Conservation (phyloP, 331 rosid genomes). For the Quercus lobata region DNA sequence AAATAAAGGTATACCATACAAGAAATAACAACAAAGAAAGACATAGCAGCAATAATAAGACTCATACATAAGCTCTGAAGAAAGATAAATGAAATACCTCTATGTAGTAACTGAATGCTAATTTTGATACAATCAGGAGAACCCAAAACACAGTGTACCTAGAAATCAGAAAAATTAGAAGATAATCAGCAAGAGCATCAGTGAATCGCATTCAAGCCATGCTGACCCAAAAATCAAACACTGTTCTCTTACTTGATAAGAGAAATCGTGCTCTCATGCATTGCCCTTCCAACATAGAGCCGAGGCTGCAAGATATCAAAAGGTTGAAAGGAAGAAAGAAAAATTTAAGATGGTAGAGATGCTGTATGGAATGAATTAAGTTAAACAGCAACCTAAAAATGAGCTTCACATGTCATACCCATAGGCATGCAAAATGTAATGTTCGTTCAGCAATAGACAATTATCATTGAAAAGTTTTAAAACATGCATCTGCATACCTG, state of each 20-base stretch:
- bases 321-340: conserved; percentile 6
- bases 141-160: conserved; percentile 94
- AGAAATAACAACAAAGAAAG: conserved; percentile 1
- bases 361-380: not conserved
- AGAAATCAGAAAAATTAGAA: conserved; percentile 30
- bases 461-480: conserved; percentile 2
- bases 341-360: not conserved
- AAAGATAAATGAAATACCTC: conserved; percentile 61
- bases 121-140: conserved; percentile 68
- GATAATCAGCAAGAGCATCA: conserved; percentile 18
- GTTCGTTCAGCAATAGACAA: not conserved
- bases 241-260: conserved; percentile 59
- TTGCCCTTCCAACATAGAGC: conserved; percentile 98
- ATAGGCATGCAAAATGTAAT: conserved; percentile 11
- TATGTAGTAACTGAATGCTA: conserved; percentile 83
- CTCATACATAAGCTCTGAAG: not conserved
- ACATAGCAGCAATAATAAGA: conserved; percentile 8
- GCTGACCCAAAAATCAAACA: conserved; percentile 18
- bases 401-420: conserved; percentile 7
- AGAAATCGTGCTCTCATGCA: conserved; percentile 85
- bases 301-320: conserved; percentile 60
- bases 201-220: conserved; percentile 23
- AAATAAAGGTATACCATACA: too few species aligned
- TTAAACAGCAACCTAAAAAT: not conserved
- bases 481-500: conserved; percentile 54